Evolutionary conservation across 2,329 filamentous ascomycete species (phyloP).

Genomic region (Clonostachys solani): DNA sequence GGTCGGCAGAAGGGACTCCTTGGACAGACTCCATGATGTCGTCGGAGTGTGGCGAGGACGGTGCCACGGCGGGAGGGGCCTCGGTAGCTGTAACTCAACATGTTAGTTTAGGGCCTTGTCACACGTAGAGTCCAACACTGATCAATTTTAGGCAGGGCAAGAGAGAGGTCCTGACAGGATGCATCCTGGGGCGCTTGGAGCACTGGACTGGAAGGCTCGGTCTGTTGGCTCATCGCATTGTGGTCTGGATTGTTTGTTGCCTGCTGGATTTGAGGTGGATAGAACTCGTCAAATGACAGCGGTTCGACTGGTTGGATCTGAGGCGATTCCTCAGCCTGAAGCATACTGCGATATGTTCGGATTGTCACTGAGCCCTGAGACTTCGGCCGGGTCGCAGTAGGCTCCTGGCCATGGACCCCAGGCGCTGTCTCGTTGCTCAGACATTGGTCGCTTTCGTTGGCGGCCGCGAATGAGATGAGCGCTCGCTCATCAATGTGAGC

Average conservation of each 20-base stretch:
- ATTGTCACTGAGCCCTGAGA: not conserved
- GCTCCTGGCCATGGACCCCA: no score
- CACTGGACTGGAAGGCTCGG: no score
- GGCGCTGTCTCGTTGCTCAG: no score
- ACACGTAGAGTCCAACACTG: no score
- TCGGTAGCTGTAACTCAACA: slow-evolving; percentile 41
- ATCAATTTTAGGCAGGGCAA: no score
- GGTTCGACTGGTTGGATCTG: slow-evolving; percentile 35
- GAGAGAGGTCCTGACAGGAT: no score
- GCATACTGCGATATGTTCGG: slow-evolving; percentile 46
- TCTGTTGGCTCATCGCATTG: not conserved
- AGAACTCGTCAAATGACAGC: slow-evolving; percentile 43
- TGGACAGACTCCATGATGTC: slow-evolving; percentile 18
- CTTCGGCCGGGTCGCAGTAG: no score
- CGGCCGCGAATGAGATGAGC: no score
- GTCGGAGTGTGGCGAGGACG: slow-evolving; percentile 33
- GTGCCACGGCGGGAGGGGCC: slow-evolving; percentile 35
- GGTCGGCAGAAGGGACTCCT: slow-evolving; percentile 29
- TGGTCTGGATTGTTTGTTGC: no score
- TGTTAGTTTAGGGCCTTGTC: slow-evolving; percentile 17
- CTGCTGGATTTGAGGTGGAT: slow-evolving; percentile 11
- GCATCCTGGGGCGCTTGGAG: no score
- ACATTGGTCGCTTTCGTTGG: no score
- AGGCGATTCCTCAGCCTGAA: slow-evolving; percentile 45
- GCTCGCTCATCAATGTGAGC: no score